These are phyloP conservation scores for Tetrapisispora fleetii DNA, from an alignment of 805 yeast genomes.

Conservation along the genomic window DNA sequence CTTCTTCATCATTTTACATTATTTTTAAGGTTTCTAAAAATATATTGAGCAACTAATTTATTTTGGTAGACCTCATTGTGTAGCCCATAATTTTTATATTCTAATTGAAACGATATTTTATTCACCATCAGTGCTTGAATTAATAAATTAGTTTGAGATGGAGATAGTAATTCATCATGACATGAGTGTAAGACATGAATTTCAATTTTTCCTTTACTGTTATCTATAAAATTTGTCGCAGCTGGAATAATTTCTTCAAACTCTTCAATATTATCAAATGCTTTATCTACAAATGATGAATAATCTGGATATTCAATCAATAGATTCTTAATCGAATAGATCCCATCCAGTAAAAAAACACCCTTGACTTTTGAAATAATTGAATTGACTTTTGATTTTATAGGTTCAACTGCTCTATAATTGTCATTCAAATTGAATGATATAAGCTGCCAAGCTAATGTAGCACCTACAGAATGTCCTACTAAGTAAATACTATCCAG, in stretches of 20 bases:
- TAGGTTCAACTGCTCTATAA: neutral
- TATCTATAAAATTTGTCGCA: neutral
- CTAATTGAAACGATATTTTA: slow-evolving; percentile 11
- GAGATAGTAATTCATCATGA: slow-evolving; percentile 54
- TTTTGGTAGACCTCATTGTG: slow-evolving; percentile 57
- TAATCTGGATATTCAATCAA: slow-evolving; percentile 55
- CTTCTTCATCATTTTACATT: neutral
- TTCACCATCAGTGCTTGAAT: slow-evolving; percentile 25
- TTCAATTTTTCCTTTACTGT: slow-evolving; percentile 3
- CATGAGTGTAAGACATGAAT: slow-evolving; percentile 48
- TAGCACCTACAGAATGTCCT: slow-evolving; percentile 83
- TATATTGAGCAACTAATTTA: slow-evolving; percentile 30
- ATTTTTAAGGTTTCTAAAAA: slow-evolving; percentile 9
- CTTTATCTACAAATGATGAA: slow-evolving; percentile 44
- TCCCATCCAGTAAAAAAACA: slow-evolving; percentile 54
- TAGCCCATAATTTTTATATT: slow-evolving; percentile 39
- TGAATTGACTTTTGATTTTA: neutral
- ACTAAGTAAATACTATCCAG: slow-evolving; percentile 31
- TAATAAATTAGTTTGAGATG: slow-evolving; percentile 39
- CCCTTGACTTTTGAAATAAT: slow-evolving; percentile 10
- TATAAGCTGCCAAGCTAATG: slow-evolving; percentile 47
- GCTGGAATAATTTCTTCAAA: neutral
- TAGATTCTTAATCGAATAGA: slow-evolving; percentile 44
- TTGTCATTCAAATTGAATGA: slow-evolving; percentile 1
- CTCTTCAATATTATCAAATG: slow-evolving; percentile 34